Evolutionary conservation across 768 basidiomycete genomes (phyloP).

Genomic region (Boletellus ananiceps): DNA sequence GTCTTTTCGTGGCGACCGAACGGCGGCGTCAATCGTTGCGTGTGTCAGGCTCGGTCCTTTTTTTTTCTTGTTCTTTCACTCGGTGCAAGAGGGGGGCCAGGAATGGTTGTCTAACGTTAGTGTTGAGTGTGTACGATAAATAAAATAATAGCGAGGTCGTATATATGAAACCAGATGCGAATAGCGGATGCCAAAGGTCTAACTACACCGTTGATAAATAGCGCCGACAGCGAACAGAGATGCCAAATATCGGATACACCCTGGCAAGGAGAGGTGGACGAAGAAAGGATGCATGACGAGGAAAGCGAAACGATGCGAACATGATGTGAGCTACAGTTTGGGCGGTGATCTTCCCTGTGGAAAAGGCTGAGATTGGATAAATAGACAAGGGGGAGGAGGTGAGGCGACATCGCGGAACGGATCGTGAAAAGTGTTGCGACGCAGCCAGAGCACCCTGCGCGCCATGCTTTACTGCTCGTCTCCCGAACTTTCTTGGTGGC

Average conservation of each 20-base stretch:
- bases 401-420: constrained; percentile 6
- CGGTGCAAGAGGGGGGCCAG: neutral
- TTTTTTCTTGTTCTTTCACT: too few species aligned
- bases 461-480: constrained; percentile 38
- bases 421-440: constrained; percentile 7
- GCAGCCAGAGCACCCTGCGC: constrained; percentile 12
- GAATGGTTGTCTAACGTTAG: constrained; percentile 14
- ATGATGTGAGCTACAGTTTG: constrained; percentile 9
- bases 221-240: neutral
- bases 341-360: neutral
- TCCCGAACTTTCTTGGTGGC: constrained; percentile 38
- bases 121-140: constrained; percentile 10
- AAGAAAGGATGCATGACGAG: constrained; percentile 4
- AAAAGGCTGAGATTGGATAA: neutral
- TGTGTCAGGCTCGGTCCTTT: too few species aligned
- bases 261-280: neutral
- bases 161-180: constrained; percentile 10
- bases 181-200: constrained; percentile 8
- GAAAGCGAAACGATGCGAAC: neutral
- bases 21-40: neutral
- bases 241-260: constrained; percentile 17
- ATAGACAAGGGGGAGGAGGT: constrained; percentile 5
- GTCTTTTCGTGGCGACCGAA: neutral
- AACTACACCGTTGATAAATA: constrained; percentile 17
- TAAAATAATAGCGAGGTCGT: constrained; percentile 15